Evolutionary conservation across 2,329 filamentous ascomycete species (phyloP), one percentile per base, ranked within the genome.

Genomic region (Alternaria gansuensis): DNA sequence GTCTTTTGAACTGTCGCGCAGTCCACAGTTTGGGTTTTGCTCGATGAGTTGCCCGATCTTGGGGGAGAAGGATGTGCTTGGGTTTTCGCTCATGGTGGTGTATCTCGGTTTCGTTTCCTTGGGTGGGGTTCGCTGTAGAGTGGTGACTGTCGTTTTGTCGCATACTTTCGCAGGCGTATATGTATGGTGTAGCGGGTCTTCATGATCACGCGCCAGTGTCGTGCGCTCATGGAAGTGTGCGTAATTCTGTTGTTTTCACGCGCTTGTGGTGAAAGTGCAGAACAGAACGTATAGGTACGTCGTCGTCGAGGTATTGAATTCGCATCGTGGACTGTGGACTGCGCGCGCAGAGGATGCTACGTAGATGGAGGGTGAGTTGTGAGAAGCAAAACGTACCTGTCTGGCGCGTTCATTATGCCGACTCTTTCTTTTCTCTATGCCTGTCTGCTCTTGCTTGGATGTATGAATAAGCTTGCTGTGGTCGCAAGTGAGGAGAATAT

Each of bases 381-480:
- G 33, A 39, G 48, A 40, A 14, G 17, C 13, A 43, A 37, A 41
- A 65, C 74, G 21, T 73, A 77, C 75, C 75, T 72, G 55, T 77
- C 75, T 45, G 75, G 75, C 40, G 75, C 75, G 72, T 77, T 77
- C 75, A 77, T 77, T 3, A 29, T 74, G 66, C 31, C 13, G 51
- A 26, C 50, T n/a, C 49, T 57, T 50, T 53, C 53, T 54, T 53
- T 48, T 45, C 39, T 39, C 21, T 55, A 50, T 40, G 31, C n/a
- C 51, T 55, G 28, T 29, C 17, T 17, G 28, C 36, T 57, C 40
- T 58, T 60, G 41, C 51, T 23, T 23, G 40, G 34, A 13, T 24
- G 4, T 33, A 45, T 23, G 46, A 5, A 40, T 37, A 45, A 23
- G n/a, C 23, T 24, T 61, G 41, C 51, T 52, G 46, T 44, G 24